These are phyloP conservation scores for Botrytis paeoniae DNA, from an alignment of 2,329 filamentous ascomycete genomes.

Conservation along the genomic window DNA sequence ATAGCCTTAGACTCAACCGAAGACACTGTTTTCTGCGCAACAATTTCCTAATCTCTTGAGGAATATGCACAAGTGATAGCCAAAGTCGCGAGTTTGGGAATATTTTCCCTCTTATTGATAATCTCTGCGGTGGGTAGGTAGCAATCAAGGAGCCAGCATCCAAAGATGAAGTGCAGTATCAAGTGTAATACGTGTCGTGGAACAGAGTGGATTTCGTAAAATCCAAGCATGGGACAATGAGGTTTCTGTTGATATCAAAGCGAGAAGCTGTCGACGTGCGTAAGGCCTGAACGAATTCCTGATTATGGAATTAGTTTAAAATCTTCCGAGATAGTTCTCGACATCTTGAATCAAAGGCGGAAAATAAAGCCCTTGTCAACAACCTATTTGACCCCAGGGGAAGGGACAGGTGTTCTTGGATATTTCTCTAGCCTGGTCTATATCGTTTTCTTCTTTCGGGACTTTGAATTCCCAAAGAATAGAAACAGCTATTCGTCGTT, in stretches of 20 bases:
- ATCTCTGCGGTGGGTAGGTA: not conserved
- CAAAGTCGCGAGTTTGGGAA: not conserved
- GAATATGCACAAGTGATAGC: not conserved
- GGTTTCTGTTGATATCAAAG: not conserved
- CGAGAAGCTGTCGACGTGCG: not conserved
- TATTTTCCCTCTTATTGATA: not conserved
- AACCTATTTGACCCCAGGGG: not conserved
- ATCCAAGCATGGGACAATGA: not conserved
- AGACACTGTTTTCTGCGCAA: not conserved
- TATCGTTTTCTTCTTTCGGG: not conserved
- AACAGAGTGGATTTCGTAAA: not conserved
- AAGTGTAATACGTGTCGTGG: not conserved
- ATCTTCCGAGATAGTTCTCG: not conserved
- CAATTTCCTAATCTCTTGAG: not conserved
- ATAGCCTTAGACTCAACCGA: not conserved
- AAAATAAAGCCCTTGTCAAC: not conserved
- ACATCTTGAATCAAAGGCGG: not conserved
- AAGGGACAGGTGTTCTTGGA: not conserved
- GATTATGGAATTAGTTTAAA: not conserved
- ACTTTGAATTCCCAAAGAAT: not conserved
- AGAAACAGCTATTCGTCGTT: not conserved
- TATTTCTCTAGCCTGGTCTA: conserved; percentile 2
- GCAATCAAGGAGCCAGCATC: not conserved
- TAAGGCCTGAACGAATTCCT: not conserved
- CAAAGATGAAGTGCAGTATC: not conserved